Evolutionary conservation across 192 early-diverging fungal species (phyloP).

Genomic region (Coemansia sp.): DNA sequence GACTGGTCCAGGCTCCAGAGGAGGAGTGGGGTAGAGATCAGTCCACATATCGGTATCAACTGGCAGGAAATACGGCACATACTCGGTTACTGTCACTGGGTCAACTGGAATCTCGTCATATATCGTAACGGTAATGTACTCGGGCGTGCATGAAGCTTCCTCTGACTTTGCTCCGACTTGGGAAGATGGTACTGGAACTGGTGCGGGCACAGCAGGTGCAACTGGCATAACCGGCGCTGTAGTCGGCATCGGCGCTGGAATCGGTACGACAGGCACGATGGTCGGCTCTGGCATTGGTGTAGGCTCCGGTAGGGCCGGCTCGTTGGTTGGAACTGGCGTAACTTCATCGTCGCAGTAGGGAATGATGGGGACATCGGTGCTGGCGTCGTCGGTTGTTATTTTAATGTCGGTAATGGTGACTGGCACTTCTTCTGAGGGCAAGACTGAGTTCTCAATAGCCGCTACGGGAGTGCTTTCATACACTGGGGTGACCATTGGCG

Average conservation of each 20-base stretch:
- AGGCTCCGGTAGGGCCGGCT: not conserved
- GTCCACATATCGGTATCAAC: constrained; percentile 19
- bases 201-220: not conserved
- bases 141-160: not conserved
- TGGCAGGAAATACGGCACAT: constrained; percentile 20
- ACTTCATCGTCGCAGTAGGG: constrained; percentile 1
- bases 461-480: not conserved
- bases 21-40: constrained; percentile 1
- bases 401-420: not conserved
- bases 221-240: not conserved
- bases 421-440: not conserved
- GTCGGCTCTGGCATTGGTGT: constrained; percentile 7
- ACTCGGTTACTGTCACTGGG: constrained; percentile 28
- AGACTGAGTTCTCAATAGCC: not conserved
- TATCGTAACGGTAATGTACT: constrained; percentile 16
- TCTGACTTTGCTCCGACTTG: not conserved
- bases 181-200: not conserved
- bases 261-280: not conserved
- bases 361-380: not conserved
- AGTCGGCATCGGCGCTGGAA: constrained; percentile 4
- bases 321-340: not conserved
- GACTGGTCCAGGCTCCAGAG: constrained; percentile 42
- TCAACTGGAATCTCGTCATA: constrained; percentile 5
- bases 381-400: not conserved
- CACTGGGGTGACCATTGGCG: not conserved